A percentile compares a stretch with the other conserved stretches of the same genome.
phyloP scores from a whole-genome alignment of 495 filamentous ascomycete species.

The Letharia columbiana region DNA sequence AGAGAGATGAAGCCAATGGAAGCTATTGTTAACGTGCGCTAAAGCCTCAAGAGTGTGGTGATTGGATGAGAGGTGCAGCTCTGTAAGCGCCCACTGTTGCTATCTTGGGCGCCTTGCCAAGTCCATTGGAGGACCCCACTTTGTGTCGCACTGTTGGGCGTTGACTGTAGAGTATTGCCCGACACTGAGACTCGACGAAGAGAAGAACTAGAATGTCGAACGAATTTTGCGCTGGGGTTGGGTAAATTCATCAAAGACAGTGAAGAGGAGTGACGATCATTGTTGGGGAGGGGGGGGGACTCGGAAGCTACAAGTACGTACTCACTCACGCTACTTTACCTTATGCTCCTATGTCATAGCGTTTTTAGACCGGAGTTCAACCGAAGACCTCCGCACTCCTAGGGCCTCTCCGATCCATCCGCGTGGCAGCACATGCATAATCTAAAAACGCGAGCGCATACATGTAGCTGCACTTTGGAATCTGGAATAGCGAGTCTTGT shows the following conservation, averaged over 20 bases:
- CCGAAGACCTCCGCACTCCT: neutral
- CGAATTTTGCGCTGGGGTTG: no score
- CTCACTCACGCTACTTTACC: no score
- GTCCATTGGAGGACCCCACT: neutral
- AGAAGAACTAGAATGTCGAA: no score
- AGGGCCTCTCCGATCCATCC: neutral
- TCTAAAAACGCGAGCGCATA: neutral
- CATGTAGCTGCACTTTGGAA: neutral
- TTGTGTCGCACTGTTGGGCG: no score
- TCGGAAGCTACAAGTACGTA: no score
- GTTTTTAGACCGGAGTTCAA: neutral
- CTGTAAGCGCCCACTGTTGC: slow-evolving; percentile 22
- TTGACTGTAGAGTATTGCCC: no score
- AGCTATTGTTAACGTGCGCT: neutral
- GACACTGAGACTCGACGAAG: no score
- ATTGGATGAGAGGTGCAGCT: slow-evolving; percentile 17
- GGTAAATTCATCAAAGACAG: no score
- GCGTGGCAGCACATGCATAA: neutral
- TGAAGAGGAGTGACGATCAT: no score
- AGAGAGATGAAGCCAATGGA: slow-evolving; percentile 12
- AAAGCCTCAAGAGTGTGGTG: slow-evolving; percentile 7
- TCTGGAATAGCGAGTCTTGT: neutral
- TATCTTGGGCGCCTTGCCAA: slow-evolving; percentile 11
- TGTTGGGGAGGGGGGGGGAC: no score
- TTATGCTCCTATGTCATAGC: no score